A percentile compares a stretch with the other conserved stretches of the same genome.
phyloP scores from a whole-genome alignment of 306 rosid genomes.

The Inga oerstediana region DNA sequence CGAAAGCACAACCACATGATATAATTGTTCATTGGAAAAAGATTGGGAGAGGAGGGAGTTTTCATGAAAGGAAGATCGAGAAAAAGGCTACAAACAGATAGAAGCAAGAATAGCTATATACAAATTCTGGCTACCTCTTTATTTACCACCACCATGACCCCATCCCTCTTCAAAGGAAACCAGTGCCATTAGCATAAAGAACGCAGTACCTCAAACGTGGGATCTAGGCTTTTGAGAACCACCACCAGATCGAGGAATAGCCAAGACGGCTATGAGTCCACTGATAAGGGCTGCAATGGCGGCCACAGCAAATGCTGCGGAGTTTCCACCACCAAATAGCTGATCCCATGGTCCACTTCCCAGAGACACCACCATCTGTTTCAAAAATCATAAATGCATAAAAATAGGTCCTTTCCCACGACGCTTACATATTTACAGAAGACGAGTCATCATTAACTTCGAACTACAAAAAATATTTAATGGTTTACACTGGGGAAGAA shows the following conservation, averaged over 20 bases:
- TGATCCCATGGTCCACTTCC: slow-evolving; percentile 99
- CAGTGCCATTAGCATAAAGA: slow-evolving; percentile 44
- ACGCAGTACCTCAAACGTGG: slow-evolving; percentile 72
- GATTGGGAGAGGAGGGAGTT: slow-evolving; percentile 22
- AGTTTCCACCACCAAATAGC: slow-evolving; percentile 97
- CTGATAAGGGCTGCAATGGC: slow-evolving; percentile 84
- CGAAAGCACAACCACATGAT: slow-evolving; percentile 31
- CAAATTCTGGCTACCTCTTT: slow-evolving; percentile 48
- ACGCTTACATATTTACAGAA: slow-evolving; percentile 3
- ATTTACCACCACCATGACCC: slow-evolving; percentile 25
- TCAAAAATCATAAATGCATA: slow-evolving; percentile 37
- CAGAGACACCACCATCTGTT: slow-evolving; percentile 85
- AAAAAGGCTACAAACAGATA: slow-evolving; percentile 26
- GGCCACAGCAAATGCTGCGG: slow-evolving; percentile 93
- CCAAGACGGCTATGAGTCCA: slow-evolving; percentile 86
- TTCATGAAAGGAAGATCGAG: slow-evolving; percentile 35
- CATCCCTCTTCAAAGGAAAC: slow-evolving; percentile 33
- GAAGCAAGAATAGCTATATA: slow-evolving; percentile 41
- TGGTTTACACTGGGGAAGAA: not conserved
- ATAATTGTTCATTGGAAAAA: slow-evolving; percentile 32
- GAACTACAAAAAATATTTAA: slow-evolving; percentile 13
- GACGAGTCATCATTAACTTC: slow-evolving; percentile 3
- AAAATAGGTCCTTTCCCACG: not conserved
- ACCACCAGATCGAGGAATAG: slow-evolving; percentile 72
- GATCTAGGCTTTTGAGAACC: slow-evolving; percentile 69